Percentiles rank a stretch among this genome's conserved stretches.
Evolutionary conservation across 179 eudicot genomes (phyloP).

Genomic region (Beta corolliflora): DNA sequence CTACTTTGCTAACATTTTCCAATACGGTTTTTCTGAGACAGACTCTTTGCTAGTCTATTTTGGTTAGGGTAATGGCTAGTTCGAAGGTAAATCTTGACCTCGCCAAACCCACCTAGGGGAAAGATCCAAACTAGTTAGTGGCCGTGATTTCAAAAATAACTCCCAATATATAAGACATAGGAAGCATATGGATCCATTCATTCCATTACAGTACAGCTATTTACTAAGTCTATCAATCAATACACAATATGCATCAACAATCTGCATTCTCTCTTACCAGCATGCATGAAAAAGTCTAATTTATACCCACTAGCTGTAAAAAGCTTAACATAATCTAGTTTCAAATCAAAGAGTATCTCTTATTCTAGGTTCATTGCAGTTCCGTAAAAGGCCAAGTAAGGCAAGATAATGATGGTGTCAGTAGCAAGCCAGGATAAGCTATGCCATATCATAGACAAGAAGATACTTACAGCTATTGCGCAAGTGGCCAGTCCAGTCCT

Average conservation of each 20-base stretch:
- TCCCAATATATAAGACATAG: neutral
- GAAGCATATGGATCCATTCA: neutral
- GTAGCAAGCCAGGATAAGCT: conserved; percentile 1
- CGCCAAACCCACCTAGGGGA: neutral
- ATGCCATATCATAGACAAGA: conserved; percentile 1
- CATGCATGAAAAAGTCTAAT: neutral
- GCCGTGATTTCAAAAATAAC: neutral
- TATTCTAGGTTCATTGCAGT: neutral
- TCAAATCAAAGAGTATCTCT: neutral
- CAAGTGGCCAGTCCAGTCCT: conserved; percentile 48
- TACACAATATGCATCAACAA: neutral
- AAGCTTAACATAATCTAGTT: neutral
- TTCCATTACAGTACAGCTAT: neutral
- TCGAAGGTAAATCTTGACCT: neutral
- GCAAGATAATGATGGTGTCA: neutral
- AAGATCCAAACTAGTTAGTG: neutral
- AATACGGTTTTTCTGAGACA: neutral
- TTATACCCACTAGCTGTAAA: neutral
- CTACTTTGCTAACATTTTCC: neutral
- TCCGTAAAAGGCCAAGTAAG: neutral
- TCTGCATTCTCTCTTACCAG: neutral
- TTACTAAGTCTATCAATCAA: neutral
- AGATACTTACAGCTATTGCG: conserved; percentile 50
- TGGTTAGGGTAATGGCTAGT: neutral
- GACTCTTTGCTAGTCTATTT: neutral